Conservation (phyloP, 305 asterid genomes). For the Fraxinus albicans region DNA sequence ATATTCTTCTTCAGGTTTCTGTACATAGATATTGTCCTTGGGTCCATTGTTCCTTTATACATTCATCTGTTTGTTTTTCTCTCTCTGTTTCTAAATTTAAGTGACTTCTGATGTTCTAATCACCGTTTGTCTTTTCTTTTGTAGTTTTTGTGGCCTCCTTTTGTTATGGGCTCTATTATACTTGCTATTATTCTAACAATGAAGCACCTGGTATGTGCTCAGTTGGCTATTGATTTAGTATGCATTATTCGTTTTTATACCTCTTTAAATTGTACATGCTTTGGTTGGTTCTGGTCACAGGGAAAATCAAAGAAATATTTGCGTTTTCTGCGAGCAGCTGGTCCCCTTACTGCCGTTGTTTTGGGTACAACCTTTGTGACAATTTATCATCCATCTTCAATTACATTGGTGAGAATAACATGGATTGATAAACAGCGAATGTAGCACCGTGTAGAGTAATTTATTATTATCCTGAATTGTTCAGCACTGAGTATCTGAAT, state of each 20-base stretch:
- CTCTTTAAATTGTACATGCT: slow-evolving; percentile 20
- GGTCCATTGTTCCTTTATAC: slow-evolving; percentile 8
- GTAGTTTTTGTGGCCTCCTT: slow-evolving; percentile 93
- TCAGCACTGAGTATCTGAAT: slow-evolving; percentile 6
- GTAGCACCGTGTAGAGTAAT: slow-evolving; percentile 14
- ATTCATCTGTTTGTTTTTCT: neutral
- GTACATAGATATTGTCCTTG: slow-evolving; percentile 9
- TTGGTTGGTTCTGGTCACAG: slow-evolving; percentile 42
- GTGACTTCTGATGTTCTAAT: slow-evolving; percentile 21
- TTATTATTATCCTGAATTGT: slow-evolving; percentile 15
- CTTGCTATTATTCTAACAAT: slow-evolving; percentile 74
- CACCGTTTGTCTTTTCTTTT: slow-evolving; percentile 18
- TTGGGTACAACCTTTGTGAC: slow-evolving; percentile 76
- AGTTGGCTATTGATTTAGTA: slow-evolving; percentile 15
- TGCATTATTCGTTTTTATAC: slow-evolving; percentile 15
- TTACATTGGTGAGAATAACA: slow-evolving; percentile 77
- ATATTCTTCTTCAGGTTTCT: slow-evolving; percentile 8
- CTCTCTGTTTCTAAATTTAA: neutral
- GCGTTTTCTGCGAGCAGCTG: slow-evolving; percentile 82
- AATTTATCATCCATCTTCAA: slow-evolving; percentile 73
- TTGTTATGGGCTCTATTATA: slow-evolving; percentile 77
- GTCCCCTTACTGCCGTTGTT: slow-evolving; percentile 94
- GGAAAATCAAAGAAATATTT: slow-evolving; percentile 70
- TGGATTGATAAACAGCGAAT: slow-evolving; percentile 23
- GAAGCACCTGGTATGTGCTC: slow-evolving; percentile 82